phyloP scores from a whole-genome alignment of 306 rosid species.

The Pterocarpus santalinus region DNA sequence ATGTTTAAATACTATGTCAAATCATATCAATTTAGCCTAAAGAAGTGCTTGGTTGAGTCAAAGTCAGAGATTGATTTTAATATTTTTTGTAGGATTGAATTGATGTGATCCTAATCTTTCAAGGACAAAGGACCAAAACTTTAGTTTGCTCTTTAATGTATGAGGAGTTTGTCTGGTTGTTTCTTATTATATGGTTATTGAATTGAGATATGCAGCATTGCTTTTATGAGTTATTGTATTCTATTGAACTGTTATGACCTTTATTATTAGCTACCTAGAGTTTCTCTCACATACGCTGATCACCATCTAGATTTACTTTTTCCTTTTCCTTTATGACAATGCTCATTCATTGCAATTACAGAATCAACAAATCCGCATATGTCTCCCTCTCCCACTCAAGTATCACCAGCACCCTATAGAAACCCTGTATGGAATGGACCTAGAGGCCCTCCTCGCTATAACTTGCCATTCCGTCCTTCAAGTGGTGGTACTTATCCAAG shows the following conservation, averaged over 20 bases:
- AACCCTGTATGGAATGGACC: conserved; percentile 63
- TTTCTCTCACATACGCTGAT: conserved; percentile 28
- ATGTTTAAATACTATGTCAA: neutral
- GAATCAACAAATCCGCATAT: conserved; percentile 61
- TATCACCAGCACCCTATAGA: conserved; percentile 54
- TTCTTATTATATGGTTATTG: conserved; percentile 24
- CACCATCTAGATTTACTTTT: conserved; percentile 14
- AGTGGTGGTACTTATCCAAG: conserved; percentile 48
- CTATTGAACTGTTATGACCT: neutral
- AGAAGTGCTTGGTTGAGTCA: conserved; percentile 18
- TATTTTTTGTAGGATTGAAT: conserved; percentile 4
- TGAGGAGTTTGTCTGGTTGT: neutral
- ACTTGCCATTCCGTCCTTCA: conserved; percentile 50
- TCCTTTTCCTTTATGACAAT: conserved; percentile 41
- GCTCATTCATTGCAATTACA: conserved; percentile 50
- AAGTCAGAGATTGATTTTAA: conserved; percentile 7
- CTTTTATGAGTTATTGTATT: conserved; percentile 21
- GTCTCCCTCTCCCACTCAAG: conserved; percentile 55
- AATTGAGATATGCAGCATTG: conserved; percentile 15
- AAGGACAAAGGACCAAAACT: conserved; percentile 20
- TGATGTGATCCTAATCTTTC: conserved; percentile 19
- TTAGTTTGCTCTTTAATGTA: neutral
- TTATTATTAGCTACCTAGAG: conserved; percentile 16
- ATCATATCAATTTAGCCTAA: conserved; percentile 14
- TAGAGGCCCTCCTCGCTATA: conserved; percentile 50